Conservation (phyloP, 768 basidiomycete genomes). For the Galerina marginata region DNA sequence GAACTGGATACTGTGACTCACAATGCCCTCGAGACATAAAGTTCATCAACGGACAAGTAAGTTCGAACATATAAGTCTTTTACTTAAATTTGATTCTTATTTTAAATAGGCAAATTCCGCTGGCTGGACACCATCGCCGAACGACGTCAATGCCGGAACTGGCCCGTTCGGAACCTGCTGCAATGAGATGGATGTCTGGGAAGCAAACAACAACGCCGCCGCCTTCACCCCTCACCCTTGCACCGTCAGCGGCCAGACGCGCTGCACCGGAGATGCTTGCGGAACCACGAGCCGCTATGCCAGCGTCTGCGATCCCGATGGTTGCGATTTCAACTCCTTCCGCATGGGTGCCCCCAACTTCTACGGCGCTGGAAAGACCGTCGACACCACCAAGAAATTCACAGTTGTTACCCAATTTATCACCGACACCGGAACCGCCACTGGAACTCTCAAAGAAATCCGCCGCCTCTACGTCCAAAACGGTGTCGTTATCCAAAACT, state of each 20-base stretch:
- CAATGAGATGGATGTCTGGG: conserved; percentile 16
- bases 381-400: conserved; percentile 5
- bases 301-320: neutral
- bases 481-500: conserved; percentile 4
- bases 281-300: neutral
- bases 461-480: neutral
- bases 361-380: neutral
- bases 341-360: conserved; percentile 7
- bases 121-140: conserved; percentile 5
- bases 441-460: conserved; percentile 4
- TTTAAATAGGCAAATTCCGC: conserved; percentile 1
- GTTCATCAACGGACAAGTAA: conserved; percentile 58
- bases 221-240: conserved; percentile 10
- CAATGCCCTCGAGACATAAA: conserved; percentile 63
- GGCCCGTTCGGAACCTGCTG: conserved; percentile 13
- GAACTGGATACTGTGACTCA: conserved; percentile 41
- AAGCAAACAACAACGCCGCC: neutral
- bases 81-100: no score
- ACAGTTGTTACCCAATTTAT: conserved; percentile 9
- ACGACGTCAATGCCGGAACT: conserved; percentile 2
- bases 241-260: neutral
- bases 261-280: neutral
- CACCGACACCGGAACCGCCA: conserved; percentile 5
- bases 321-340: conserved; percentile 13
- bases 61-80: conserved; percentile 4